phyloP scores from a whole-genome alignment of 805 yeast species.

The Starmera quercuum region DNA sequence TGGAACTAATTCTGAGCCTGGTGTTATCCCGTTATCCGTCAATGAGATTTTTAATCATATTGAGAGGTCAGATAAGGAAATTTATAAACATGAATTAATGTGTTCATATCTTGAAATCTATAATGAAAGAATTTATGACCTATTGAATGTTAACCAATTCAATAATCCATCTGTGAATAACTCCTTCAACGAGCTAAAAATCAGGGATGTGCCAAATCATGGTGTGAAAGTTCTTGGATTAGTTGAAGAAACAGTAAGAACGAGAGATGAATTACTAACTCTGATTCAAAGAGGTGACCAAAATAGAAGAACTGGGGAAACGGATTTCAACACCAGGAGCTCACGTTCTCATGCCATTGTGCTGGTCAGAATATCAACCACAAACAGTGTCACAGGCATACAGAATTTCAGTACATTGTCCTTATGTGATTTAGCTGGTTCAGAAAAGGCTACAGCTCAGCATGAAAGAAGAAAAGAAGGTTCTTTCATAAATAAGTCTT shows the following conservation, averaged over 20 bases:
- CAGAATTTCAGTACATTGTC: slow-evolving; percentile 55
- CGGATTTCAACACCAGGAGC: slow-evolving; percentile 81
- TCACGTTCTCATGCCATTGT: slow-evolving; percentile 91
- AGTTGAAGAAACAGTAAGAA: slow-evolving; percentile 47
- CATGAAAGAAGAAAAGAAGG: slow-evolving; percentile 89
- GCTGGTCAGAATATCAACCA: slow-evolving; percentile 48
- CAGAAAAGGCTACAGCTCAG: slow-evolving; percentile 69
- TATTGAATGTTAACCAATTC: slow-evolving; percentile 35
- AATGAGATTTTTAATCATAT: slow-evolving; percentile 47
- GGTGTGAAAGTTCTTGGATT: slow-evolving; percentile 78
- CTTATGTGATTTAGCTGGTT: slow-evolving; percentile 92
- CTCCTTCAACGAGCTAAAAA: slow-evolving; percentile 44
- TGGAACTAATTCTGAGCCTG: slow-evolving; percentile 46
- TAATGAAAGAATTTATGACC: slow-evolving; percentile 84
- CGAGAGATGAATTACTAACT: slow-evolving; percentile 52
- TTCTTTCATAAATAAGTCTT: slow-evolving; percentile 82
- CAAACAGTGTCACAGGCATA: slow-evolving; percentile 31
- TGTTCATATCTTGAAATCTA: slow-evolving; percentile 85
- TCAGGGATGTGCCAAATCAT: slow-evolving; percentile 65
- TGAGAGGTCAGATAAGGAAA: slow-evolving; percentile 14
- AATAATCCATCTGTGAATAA: slow-evolving; percentile 5
- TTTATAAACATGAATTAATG: slow-evolving; percentile 34
- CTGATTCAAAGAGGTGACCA: slow-evolving; percentile 64
- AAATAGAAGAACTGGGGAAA: slow-evolving; percentile 73
- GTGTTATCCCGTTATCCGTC: slow-evolving; percentile 77